These are phyloP conservation scores for Rossbeevera mucosa DNA, from an alignment of 768 basidiomycete genomes.

Conservation along the genomic window DNA sequence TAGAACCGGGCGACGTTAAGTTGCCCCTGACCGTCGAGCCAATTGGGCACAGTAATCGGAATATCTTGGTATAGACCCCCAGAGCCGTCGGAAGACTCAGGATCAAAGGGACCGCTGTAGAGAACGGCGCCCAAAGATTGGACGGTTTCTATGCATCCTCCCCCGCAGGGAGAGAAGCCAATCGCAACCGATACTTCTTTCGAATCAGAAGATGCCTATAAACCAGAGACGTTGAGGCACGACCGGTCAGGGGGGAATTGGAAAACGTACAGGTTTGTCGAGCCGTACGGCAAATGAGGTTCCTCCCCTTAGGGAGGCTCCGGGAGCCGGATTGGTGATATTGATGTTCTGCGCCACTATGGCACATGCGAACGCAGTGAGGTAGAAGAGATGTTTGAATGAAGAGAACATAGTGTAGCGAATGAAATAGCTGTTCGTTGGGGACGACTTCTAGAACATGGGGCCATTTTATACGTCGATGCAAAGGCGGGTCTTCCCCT, in stretches of 20 bases:
- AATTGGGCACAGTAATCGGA: neutral
- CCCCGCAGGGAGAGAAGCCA: neutral
- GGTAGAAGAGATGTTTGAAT: slow-evolving; percentile 9
- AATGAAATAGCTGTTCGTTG: neutral
- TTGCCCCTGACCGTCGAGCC: neutral
- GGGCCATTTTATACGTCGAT: slow-evolving; percentile 5
- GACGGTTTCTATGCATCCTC: neutral
- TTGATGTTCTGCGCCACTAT: slow-evolving; percentile 37
- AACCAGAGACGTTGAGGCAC: neutral
- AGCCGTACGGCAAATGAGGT: slow-evolving; percentile 37
- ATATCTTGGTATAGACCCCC: slow-evolving; percentile 1
- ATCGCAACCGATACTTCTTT: slow-evolving; percentile 10
- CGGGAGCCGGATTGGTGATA: slow-evolving; percentile 35
- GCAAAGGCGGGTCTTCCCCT: too few species aligned
- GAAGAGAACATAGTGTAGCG: slow-evolving; percentile 8
- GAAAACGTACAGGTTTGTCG: slow-evolving; percentile 36
- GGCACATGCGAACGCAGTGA: slow-evolving; percentile 4
- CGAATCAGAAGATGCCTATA: neutral
- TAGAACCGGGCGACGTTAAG: slow-evolving; percentile 1
- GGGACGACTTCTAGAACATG: neutral
- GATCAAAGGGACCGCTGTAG: neutral
- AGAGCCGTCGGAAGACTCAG: neutral
- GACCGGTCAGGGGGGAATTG: neutral
- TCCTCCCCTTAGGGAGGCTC: slow-evolving; percentile 32
- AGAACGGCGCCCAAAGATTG: neutral